Evolutionary conservation across 2,329 filamentous ascomycete genomes (phyloP).

Genomic region (Ophiocordyceps unilateralis): DNA sequence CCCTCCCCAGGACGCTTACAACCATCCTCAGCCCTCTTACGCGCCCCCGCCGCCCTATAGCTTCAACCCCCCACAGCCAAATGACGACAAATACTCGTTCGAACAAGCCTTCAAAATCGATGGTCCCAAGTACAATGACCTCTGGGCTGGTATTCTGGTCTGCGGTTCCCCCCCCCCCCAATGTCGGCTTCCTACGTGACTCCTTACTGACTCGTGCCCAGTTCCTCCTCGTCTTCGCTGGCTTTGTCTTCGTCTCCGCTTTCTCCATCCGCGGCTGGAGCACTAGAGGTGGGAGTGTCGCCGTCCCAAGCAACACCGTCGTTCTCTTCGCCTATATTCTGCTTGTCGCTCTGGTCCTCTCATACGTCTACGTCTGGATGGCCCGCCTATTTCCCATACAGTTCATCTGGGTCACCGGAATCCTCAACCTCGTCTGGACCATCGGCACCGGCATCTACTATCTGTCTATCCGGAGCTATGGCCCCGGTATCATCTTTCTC

Average conservation of each 20-base stretch:
- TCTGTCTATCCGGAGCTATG: slow-evolving; percentile 56
- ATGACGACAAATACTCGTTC: slow-evolving; percentile 41
- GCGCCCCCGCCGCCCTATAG: slow-evolving; percentile 15
- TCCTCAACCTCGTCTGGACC: slow-evolving; percentile 70
- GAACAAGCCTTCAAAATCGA: slow-evolving; percentile 70
- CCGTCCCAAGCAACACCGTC: slow-evolving; percentile 67
- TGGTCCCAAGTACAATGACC: slow-evolving; percentile 74
- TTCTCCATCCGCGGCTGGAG: slow-evolving; percentile 60
- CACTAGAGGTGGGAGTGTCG: slow-evolving; percentile 40
- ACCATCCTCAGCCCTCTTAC: slow-evolving; percentile 12
- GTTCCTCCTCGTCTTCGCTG: slow-evolving; percentile 54
- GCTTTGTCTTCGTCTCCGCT: slow-evolving; percentile 61
- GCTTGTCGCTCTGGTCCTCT: slow-evolving; percentile 54
- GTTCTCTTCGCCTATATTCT: slow-evolving; percentile 72
- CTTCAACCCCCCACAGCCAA: slow-evolving; percentile 18
- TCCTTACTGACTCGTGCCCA: slow-evolving; percentile 12
- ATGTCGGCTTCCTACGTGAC: not conserved
- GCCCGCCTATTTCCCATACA: slow-evolving; percentile 69
- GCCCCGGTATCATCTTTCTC: slow-evolving; percentile 69
- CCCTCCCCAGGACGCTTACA: slow-evolving; percentile 7
- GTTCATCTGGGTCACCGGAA: slow-evolving; percentile 85
- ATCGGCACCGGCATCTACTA: slow-evolving; percentile 82
- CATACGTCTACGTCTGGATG: slow-evolving; percentile 58
- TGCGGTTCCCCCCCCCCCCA: slow-evolving; percentile 6
- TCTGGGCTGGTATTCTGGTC: slow-evolving; percentile 74